These are phyloP conservation scores for Solanum sejunctum DNA, from an alignment of 257 asterid genomes.

Conservation along the genomic window DNA sequence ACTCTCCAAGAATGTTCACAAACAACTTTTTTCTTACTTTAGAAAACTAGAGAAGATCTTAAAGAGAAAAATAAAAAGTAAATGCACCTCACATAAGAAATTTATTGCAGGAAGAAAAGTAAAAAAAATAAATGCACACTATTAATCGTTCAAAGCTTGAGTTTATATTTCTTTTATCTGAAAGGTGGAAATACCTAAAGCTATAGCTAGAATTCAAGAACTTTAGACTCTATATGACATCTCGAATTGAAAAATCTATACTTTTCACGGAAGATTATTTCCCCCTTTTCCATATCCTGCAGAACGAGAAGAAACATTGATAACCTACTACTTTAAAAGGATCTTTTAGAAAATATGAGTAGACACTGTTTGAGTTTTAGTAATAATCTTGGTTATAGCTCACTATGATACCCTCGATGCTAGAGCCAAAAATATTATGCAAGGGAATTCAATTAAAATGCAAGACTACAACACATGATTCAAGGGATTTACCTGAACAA, in stretches of 20 bases:
- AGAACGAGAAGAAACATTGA: neutral
- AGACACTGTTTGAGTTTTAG: neutral
- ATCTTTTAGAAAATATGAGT: neutral
- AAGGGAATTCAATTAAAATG: neutral
- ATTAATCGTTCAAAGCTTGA: neutral
- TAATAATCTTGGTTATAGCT: neutral
- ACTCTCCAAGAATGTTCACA: too few relatives aligned
- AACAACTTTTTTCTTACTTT: too few relatives aligned
- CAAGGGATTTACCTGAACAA: neutral
- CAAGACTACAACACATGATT: neutral
- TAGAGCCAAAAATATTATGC: neutral
- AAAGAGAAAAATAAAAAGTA: too few relatives aligned
- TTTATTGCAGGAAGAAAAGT: slow-evolving; percentile 2
- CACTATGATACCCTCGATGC: neutral
- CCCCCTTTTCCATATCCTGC: neutral
- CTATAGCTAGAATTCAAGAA: neutral
- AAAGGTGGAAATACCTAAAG: neutral
- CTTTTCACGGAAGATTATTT: neutral
- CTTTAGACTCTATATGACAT: neutral
- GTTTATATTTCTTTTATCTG: neutral
- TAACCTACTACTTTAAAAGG: neutral
- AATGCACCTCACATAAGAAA: slow-evolving; percentile 1
- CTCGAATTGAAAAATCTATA: neutral
- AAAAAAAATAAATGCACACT: neutral
- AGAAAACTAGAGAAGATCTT: too few relatives aligned